A percentile compares a stretch with the other conserved stretches of the same genome.
These are phyloP conservation scores for Phellopilus nigrolimitatus DNA, from an alignment of 1,284 basidiomycete genomes.

Conservation along the genomic window DNA sequence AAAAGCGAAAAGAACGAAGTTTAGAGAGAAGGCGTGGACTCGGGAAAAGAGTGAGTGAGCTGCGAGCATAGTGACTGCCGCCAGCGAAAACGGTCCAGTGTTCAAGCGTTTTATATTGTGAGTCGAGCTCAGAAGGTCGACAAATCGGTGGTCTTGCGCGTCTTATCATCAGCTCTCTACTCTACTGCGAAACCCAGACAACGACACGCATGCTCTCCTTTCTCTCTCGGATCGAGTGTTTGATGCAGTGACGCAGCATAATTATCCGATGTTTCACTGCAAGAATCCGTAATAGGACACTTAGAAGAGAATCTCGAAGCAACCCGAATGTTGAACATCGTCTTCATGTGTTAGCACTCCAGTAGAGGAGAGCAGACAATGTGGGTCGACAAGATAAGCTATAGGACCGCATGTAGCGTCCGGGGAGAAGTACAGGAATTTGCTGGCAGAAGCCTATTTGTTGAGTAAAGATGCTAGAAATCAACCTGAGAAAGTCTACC, in stretches of 20 bases:
- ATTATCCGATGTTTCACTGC: too few species aligned
- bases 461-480: too few species aligned
- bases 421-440: not conserved
- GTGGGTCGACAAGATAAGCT: not conserved
- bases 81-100: not conserved
- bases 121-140: not conserved
- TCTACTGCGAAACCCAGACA: not conserved
- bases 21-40: conserved; percentile 23
- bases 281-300: too few species aligned
- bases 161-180: not conserved
- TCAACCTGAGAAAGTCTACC: not conserved
- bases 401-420: not conserved
- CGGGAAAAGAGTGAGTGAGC: not conserved
- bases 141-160: not conserved
- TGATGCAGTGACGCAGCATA: too few species aligned
- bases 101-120: conserved; percentile 4
- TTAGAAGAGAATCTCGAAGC: too few species aligned
- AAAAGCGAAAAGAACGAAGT: conserved; percentile 21
- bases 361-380: not conserved
- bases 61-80: conserved; percentile 1
- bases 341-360: not conserved
- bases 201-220: not conserved
- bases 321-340: not conserved
- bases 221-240: too few species aligned
- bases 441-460: conserved; percentile 4